Evolutionary conservation across 768 basidiomycete genomes (phyloP), one percentile per base, ranked within the genome.

Genomic region (Tephrocybe sp.): DNA sequence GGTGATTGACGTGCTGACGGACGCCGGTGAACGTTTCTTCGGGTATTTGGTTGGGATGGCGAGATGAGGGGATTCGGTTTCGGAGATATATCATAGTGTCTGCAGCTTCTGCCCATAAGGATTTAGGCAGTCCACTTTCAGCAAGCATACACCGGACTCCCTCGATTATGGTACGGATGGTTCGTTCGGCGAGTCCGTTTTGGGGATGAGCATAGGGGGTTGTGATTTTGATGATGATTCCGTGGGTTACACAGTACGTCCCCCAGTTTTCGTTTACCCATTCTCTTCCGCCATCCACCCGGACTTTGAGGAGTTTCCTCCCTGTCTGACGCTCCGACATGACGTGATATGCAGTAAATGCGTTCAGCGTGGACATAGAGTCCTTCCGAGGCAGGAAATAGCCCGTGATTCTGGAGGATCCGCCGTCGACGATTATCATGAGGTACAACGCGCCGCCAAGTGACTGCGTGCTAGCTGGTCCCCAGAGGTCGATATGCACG

Each of bases 381-480:
- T 38, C 34, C 18, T 47, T 38, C 4, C 12, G 9, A 0, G 27
- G 38, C 1, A 69, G 49, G 45, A 62, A 69, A 1, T 53, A 45
- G 1, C 47, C 55, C 0, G 46, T 49, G 7, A 45, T 25, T 38
- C 50, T 22, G 0, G 56, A 58, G 0, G 57, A 58, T 5, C 45
- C 53, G 0, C 61, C 57, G 44, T 69, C 62, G 0, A 55, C 56
- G 1, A 63, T 48, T 0, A 59, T 19, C 48, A 70, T 59, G 38
- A 66, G 57, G 31, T 69, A 65, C 0, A 18, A 10, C 0, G 50
- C 47, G 0, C 60, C 61, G 10, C 59, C 59, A 0, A 45, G 30
- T 0, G 56, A 64, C 11, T 34, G 41, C 1, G 53, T 44, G 0
- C 55, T 44, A 0, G 59, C 34, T 4, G 57, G 64, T 19, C 63